phyloP scores from a whole-genome alignment of 1,284 basidiomycete genomes.

The Heimioporus punctisporus region DNA sequence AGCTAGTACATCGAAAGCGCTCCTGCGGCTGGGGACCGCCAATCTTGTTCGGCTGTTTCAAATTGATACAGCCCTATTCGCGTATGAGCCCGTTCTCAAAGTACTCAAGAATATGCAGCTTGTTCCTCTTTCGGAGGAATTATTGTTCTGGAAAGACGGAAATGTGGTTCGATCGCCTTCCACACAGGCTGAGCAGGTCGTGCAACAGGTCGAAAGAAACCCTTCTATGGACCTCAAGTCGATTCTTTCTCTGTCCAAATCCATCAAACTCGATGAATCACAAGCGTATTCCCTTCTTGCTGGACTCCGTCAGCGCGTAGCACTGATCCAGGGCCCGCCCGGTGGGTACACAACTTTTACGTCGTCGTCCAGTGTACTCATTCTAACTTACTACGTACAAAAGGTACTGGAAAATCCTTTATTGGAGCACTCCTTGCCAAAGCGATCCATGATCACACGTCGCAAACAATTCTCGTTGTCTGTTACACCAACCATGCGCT shows the following conservation, averaged over 20 bases:
- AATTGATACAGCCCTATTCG: constrained; percentile 62
- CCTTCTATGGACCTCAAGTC: constrained; percentile 34
- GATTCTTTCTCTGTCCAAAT: constrained; percentile 1
- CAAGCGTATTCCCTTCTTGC: constrained; percentile 53
- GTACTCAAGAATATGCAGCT: constrained; percentile 47
- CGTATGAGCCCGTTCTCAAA: constrained; percentile 61
- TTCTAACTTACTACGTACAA: constrained; percentile 1
- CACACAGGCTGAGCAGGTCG: constrained; percentile 24
- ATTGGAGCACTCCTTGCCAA: constrained; percentile 67
- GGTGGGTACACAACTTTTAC: constrained; percentile 39
- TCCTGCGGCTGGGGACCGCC: constrained; percentile 43
- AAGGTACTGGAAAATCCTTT: constrained; percentile 73
- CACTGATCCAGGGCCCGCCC: constrained; percentile 68
- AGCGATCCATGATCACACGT: constrained; percentile 47
- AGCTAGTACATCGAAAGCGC: constrained; percentile 36
- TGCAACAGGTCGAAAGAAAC: constrained; percentile 35
- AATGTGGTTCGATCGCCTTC: constrained; percentile 8
- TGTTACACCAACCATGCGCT: constrained; percentile 74
- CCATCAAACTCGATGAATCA: neutral
- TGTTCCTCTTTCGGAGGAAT: constrained; percentile 50
- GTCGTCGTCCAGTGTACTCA: neutral
- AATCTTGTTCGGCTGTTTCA: constrained; percentile 48
- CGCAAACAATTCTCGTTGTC: constrained; percentile 56
- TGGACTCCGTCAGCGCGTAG: constrained; percentile 53
- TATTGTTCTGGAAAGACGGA: constrained; percentile 52